Base-by-base conservation (phyloP, 108 stramenopile genomes). In the Discostella stelligeroides region DNA sequence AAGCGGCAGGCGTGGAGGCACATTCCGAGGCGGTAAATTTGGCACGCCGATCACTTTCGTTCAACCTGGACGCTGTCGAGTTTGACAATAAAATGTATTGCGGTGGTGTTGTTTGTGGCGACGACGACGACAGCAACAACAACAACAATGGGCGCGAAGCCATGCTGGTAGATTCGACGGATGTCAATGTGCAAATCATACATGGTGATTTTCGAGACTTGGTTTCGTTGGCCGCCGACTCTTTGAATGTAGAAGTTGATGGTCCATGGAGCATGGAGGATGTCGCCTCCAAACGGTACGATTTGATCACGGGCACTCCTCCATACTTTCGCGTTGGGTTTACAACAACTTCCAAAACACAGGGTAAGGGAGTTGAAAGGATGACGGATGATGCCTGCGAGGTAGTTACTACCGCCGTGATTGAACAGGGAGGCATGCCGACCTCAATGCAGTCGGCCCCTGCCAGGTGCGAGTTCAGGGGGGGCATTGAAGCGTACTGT, bases 401-500 rank as follows among this genome's bases (percentile, higher is more conserved):
- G 17, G 58, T 57, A 15, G 69, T 78, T 3, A 66, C 56, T 6
- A 12, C 56, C 2, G 86, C 86, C 7, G 72, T 83, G 28, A 88
- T 88, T 25, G 34, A 67, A 23, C 82, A 85, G 43, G 85, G 87
- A 13, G 85, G 86, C 12, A 85, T 86, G 84, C 89, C 87, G 24
- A 82, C 84, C 5, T 73, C 76, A 14, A 76, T 79, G 76, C 84
- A 87, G 45, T 80, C 75, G 30, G 88, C 88, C 9, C 85, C 85
- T 18, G 86, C 86, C 23, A 73, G 86, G 23, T 91, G 85, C 50
- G 89, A 91, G 75, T 86, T 91, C 51, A 85, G 89, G 12, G 89
- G 89, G 20, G 87, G 87, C 14, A 75, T 91, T 27, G 89, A 91
- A 58, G 87, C 75, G 0, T 91, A 91, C 60, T 86, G 85, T 50